Base-by-base conservation (phyloP, 164 flowering plant species). In the Magnolia sinica region DNA sequence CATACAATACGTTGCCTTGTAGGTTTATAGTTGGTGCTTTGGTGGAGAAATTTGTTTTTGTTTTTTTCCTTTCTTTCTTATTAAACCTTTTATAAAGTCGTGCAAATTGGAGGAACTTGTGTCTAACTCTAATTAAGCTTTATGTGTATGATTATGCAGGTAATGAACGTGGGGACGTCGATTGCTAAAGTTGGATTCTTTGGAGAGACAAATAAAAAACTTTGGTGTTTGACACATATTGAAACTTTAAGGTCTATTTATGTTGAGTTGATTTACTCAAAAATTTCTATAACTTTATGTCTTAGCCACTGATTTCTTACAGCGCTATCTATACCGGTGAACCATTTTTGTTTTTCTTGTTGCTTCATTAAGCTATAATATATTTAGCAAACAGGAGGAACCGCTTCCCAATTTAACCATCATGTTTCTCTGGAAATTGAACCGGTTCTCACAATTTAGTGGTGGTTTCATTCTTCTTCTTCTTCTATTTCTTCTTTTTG, bases 151-250 rank as follows among this genome's bases (percentile, higher is more conserved):
- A 50, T 19, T 8, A 4, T 83, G 80, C 76, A 96, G 99, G 99
- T 94, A 71, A 86, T 92, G 74, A 96, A 96, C 85, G 93, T 91
- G 65, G 99, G 89, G 72, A 96, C 98, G 71, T 96, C 99, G 61
- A 86, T 96, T 68, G 93, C 89, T 61, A 92, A 88, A 81, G 83
- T 94, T 58, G 99, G 98, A 8, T 91, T 94, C 78, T 83, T 90
- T 74, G 99, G 98, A 70, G 90, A 89, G 70, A 76, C 31, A 37
- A 87, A 84, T 77, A 77, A 87, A 71, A 91, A 89, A 81, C 87
- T 94, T 37, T 94, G 98, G 98, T 94, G 98, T 79, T 82, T 94
- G 84, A 88, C 98, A 5, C 94, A 92, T 73, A 90, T 94, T 78
- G 99, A 91, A 87, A 89, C 94, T 70, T 79, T 96, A 81, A 92